Base-by-base conservation (phyloP, 352 stramenopile species). In the Pythium dissotocum region DNA sequence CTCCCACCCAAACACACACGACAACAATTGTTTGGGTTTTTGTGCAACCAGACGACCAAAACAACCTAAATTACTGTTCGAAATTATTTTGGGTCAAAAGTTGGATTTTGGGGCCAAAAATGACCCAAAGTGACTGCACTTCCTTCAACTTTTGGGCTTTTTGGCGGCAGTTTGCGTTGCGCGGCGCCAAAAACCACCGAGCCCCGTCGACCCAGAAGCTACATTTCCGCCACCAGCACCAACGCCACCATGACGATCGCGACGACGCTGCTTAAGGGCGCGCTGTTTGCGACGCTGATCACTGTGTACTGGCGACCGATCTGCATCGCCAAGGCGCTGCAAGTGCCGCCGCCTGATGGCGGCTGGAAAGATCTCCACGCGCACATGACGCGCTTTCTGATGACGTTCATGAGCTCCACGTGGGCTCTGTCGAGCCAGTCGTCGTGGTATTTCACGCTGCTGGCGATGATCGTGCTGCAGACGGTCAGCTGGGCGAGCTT, bases 391-490 rank as follows among this genome's bases (percentile, higher is more conserved):
- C 83, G 82, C 54, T 83, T 87, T 33, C 36, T 88, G 30, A 56
- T 94, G 35, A 88, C 86, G 26, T 62, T 90, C 51, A 52, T 87
- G 61, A 87, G 77, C 55, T 85, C 85, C 38, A 75, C 65, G 30
- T 65, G 80, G 63, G 80, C 77, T 32, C 61, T 79, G 13, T 76
- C 70, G 26, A 64, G 73, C 8, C 67, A 77, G 30, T 70, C 75
- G 26, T 77, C 71, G 60, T 85, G 75, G 70, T 87, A 80, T 58
- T 79, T 75, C 58, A 54, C 78, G 5, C 61, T 88, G 32, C 53
- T 77, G 30, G 65, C 59, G 49, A 65, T 94, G 10, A 78, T 85
- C 51, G 59, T 70, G 42, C 60, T 89, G 30, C 83, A 94, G 71
- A 79, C 81, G 6, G 30, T 66, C 13, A 77, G 82, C 48, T 87